phyloP scores from a whole-genome alignment of 2,329 filamentous ascomycete species.

The Blastomyces gilchristii region DNA sequence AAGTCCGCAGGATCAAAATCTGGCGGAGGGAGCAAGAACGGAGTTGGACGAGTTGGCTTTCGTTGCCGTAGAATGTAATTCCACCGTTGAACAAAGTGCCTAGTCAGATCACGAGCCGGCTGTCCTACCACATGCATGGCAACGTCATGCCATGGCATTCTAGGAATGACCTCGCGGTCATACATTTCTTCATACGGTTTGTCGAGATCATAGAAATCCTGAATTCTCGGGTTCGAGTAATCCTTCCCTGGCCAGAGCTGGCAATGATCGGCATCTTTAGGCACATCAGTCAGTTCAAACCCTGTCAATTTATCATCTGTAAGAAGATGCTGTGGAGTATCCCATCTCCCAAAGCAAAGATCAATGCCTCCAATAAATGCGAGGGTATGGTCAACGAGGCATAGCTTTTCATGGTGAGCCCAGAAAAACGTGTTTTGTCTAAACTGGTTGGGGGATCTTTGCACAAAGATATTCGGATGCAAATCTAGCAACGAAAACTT shows the following conservation, averaged over 20 bases:
- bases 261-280: constrained; percentile 78
- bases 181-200: constrained; percentile 92
- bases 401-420: constrained; percentile 95
- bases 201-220: constrained; percentile 85
- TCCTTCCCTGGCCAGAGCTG: constrained; percentile 94
- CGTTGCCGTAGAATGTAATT: constrained; percentile 90
- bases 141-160: constrained; percentile 98
- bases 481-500: constrained; percentile 93
- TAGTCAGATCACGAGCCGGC: constrained; percentile 84
- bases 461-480: constrained; percentile 94
- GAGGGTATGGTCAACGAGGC: constrained; percentile 82
- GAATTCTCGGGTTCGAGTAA: constrained; percentile 93
- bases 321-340: constrained; percentile 71
- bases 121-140: constrained; percentile 81
- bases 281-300: constrained; percentile 52
- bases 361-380: constrained; percentile 96
- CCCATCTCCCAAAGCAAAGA: constrained; percentile 92
- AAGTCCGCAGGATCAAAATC: constrained; percentile 82
- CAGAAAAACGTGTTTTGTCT: constrained; percentile 99
- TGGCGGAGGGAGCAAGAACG: constrained; percentile 84
- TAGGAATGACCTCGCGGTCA: constrained; percentile 82
- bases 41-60: constrained; percentile 85
- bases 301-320: constrained; percentile 80
- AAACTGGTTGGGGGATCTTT: constrained; percentile 93
- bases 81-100: constrained; percentile 91